Conservation (phyloP, 805 yeast genomes). For the Candida ipomoeae region DNA sequence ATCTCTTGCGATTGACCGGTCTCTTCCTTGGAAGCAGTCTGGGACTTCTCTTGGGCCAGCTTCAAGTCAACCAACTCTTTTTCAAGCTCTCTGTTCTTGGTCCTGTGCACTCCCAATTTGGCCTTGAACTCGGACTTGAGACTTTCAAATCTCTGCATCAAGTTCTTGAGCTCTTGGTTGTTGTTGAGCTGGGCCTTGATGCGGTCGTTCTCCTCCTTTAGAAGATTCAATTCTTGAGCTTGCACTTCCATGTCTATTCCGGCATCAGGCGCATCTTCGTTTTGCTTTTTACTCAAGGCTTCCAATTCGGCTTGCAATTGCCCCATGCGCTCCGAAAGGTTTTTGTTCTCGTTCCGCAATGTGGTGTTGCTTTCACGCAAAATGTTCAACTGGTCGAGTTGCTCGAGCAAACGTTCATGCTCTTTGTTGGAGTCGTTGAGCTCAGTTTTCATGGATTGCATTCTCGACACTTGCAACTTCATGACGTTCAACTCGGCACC, state of each 20-base stretch:
- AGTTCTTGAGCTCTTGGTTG: constrained; percentile 23
- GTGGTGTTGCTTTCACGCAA: constrained; percentile 66
- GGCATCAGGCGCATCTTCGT: constrained; percentile 15
- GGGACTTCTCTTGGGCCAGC: constrained; percentile 6
- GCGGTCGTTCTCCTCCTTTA: constrained; percentile 52
- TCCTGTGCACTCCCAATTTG: constrained; percentile 25
- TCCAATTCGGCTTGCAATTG: constrained; percentile 42
- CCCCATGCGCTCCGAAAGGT: constrained; percentile 19
- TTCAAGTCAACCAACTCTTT: constrained; percentile 12
- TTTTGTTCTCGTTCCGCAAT: constrained; percentile 48
- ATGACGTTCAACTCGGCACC: constrained; percentile 50
- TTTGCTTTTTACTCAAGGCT: constrained; percentile 43
- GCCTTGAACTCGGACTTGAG: constrained; percentile 26
- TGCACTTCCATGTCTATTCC: constrained; percentile 38
- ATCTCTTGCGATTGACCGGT: constrained; percentile 9
- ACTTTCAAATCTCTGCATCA: constrained; percentile 29
- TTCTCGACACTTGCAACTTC: constrained; percentile 42
- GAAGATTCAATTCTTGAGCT: constrained; percentile 43
- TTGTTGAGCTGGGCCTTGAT: constrained; percentile 42
- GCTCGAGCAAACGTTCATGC: constrained; percentile 46
- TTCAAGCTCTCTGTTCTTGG: constrained; percentile 26
- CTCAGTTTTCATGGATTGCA: constrained; percentile 18
- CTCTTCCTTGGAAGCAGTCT: constrained; percentile 11
- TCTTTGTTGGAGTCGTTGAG: constrained; percentile 33
- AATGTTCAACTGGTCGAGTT: constrained; percentile 57